These are phyloP conservation scores for Neocucurbitaria cava DNA, from an alignment of 2,329 filamentous ascomycete genomes.

Conservation along the genomic window DNA sequence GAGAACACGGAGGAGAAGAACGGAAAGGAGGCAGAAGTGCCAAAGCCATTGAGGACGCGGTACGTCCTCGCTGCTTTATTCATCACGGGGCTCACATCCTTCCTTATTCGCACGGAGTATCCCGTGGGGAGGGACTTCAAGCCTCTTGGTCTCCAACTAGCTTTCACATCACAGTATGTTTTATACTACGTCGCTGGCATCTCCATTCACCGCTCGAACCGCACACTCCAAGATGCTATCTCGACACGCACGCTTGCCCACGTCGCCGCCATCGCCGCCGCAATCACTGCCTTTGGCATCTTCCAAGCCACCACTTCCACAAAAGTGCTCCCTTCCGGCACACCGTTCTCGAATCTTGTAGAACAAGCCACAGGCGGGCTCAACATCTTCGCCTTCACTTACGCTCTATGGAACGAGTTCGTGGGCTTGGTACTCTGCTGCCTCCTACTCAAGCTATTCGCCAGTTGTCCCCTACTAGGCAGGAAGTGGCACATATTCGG, in stretches of 20 bases:
- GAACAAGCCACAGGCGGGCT: conserved; percentile 6
- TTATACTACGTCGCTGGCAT: conserved; percentile 22
- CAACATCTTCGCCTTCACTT: conserved; percentile 12
- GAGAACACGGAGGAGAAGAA: too few species aligned
- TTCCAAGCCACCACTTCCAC: background rate
- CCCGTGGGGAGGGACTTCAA: conserved; percentile 12
- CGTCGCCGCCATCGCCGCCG: background rate
- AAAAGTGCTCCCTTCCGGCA: background rate
- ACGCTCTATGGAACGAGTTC: conserved; percentile 19
- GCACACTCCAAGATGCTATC: background rate
- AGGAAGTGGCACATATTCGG: background rate
- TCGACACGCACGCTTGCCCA: background rate
- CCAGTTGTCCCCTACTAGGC: conserved; percentile 1
- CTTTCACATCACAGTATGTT: conserved; percentile 24
- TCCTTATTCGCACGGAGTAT: conserved; percentile 15
- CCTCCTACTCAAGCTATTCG: background rate
- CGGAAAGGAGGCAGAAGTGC: too few species aligned
- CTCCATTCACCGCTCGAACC: background rate
- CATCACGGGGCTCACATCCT: background rate
- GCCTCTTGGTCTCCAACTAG: conserved; percentile 13
- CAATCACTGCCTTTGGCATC: background rate
- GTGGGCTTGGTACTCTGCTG: conserved; percentile 9
- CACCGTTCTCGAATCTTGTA: background rate
- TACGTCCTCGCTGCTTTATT: conserved; percentile 3
- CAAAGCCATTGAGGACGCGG: too few species aligned